Percentiles rank a stretch among this genome's conserved stretches.
phyloP scores from a whole-genome alignment of 2,329 filamentous ascomycete genomes.

The Alternaria gansuensis region DNA sequence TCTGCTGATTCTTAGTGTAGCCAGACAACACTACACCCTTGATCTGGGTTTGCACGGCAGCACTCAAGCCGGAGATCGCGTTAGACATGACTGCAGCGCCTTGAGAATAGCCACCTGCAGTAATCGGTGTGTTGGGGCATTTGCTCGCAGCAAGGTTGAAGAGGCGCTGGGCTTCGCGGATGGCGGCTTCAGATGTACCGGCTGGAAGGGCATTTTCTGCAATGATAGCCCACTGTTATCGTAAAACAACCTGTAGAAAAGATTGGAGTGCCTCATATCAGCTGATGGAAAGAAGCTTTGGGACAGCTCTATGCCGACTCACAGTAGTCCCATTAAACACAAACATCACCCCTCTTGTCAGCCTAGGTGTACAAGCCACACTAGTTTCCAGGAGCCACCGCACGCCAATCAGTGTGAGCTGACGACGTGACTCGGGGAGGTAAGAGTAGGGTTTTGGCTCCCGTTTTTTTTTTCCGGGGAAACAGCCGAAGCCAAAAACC shows the following conservation, averaged over 20 bases:
- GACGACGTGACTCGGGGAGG: slow-evolving; percentile 14
- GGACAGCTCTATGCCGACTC: not conserved
- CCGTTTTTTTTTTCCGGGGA: slow-evolving; percentile 16
- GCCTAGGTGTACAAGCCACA: slow-evolving; percentile 13
- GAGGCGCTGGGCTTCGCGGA: slow-evolving; percentile 43
- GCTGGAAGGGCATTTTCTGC: slow-evolving; percentile 43
- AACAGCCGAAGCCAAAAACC: slow-evolving; percentile 18
- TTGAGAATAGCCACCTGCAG: slow-evolving; percentile 54
- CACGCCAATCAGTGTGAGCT: slow-evolving; percentile 7
- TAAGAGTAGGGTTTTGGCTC: slow-evolving; percentile 15
- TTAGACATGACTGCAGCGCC: slow-evolving; percentile 50
- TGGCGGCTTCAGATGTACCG: slow-evolving; percentile 44
- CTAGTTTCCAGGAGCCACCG: slow-evolving; percentile 16
- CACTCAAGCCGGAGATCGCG: slow-evolving; percentile 38
- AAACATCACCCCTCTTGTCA: slow-evolving; percentile 10
- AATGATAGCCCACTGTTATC: slow-evolving; percentile 17
- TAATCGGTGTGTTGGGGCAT: slow-evolving; percentile 50
- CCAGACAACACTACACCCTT: slow-evolving; percentile 52
- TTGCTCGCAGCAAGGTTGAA: slow-evolving; percentile 48
- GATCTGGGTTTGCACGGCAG: slow-evolving; percentile 41
- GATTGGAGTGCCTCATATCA: not conserved
- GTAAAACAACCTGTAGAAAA: not conserved
- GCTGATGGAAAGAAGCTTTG: not conserved
- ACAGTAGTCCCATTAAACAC: not conserved
- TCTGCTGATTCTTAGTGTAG: slow-evolving; percentile 51